Percentiles rank a stretch among this genome's conserved stretches.
phyloP scores from a whole-genome alignment of 805 yeast genomes.

The Spathaspora passalidarum region DNA sequence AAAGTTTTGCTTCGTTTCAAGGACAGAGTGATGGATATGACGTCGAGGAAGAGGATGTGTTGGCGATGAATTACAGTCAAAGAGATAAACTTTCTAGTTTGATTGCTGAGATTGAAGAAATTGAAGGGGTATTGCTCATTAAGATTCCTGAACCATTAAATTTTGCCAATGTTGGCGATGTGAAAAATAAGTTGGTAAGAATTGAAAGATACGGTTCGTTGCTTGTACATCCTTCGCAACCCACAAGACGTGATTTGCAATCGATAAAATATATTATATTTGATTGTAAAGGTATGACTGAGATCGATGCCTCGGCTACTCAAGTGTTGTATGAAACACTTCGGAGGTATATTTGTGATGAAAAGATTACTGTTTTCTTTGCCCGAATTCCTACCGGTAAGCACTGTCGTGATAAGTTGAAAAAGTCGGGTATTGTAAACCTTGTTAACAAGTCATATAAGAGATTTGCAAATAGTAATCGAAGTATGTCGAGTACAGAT shows the following conservation, averaged over 20 bases:
- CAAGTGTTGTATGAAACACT: constrained; percentile 68
- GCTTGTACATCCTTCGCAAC: constrained; percentile 72
- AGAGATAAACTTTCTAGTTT: constrained; percentile 12
- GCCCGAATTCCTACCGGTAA: constrained; percentile 53
- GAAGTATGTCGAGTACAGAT: neutral
- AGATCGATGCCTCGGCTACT: constrained; percentile 76
- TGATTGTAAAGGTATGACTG: constrained; percentile 80
- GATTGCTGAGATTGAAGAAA: constrained; percentile 37
- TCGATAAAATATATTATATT: constrained; percentile 57
- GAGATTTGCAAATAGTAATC: neutral
- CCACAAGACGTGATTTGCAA: constrained; percentile 42
- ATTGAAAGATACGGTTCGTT: constrained; percentile 77
- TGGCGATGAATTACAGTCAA: neutral
- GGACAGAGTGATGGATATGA: constrained; percentile 15
- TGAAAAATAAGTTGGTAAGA: constrained; percentile 62
- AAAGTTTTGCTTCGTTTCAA: constrained; percentile 21
- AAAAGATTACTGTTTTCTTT: constrained; percentile 57
- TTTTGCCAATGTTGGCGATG: constrained; percentile 79
- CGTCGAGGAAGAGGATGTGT: neutral
- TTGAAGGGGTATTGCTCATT: constrained; percentile 74
- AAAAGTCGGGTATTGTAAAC: constrained; percentile 50
- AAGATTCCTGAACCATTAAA: constrained; percentile 86
- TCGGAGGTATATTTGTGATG: constrained; percentile 43
- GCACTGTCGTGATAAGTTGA: constrained; percentile 48
- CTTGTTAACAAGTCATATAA: constrained; percentile 18